These are phyloP conservation scores for Spathaspora arborariae DNA, from an alignment of 805 yeast species.

Conservation along the genomic window DNA sequence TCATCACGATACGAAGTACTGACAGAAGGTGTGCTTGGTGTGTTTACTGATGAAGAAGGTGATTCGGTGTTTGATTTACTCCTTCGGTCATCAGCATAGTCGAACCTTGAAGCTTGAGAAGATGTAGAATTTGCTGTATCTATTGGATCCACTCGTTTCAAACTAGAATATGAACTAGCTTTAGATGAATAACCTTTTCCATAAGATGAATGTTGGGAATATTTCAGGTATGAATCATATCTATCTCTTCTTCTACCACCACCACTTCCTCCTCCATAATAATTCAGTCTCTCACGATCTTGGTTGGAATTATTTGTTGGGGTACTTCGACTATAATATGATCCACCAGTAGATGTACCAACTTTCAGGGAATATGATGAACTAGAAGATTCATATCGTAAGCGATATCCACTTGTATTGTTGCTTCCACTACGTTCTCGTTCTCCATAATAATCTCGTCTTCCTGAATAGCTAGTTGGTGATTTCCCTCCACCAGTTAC, in stretches of 20 bases:
- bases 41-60: neutral
- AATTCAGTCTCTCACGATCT: neutral
- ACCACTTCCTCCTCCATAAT: conserved; percentile 14
- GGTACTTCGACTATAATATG: neutral
- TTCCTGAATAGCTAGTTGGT: conserved; percentile 1
- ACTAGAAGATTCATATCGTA: conserved; percentile 5
- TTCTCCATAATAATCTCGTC: conserved; percentile 8
- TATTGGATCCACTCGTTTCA: neutral
- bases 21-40: neutral
- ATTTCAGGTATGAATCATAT: conserved; percentile 17
- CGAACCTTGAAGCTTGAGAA: neutral
- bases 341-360: neutral
- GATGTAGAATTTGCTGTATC: neutral
- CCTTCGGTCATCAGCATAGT: conserved; percentile 1
- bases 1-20: conserved; percentile 5
- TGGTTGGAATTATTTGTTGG: neutral
- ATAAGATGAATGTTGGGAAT: conserved; percentile 3
- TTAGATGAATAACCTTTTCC: neutral
- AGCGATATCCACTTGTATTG: conserved; percentile 1
- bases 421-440: conserved; percentile 1
- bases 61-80: neutral
- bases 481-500: neutral
- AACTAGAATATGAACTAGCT: neutral
- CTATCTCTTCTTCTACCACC: conserved; percentile 20
- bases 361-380: conserved; percentile 5